phyloP scores from a whole-genome alignment of 495 filamentous ascomycete species.

The Geopyxis carbonaria region DNA sequence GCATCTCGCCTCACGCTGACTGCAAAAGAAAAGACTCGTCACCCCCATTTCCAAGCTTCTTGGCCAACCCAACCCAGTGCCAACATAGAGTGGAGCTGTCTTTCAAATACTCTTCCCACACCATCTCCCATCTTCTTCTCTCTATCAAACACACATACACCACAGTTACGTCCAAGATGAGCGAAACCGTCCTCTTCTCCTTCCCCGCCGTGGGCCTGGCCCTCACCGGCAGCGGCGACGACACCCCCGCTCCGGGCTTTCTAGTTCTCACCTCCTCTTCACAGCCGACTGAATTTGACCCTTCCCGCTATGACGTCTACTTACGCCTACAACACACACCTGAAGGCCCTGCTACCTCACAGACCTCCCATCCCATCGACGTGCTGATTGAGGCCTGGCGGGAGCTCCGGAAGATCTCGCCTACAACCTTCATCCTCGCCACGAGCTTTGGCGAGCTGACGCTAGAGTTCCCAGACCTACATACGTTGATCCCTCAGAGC shows the following conservation, averaged over 20 bases:
- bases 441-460: conserved; percentile 11
- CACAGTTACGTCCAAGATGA: too few relatives aligned
- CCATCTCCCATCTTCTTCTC: too few relatives aligned
- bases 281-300: conserved; percentile 6
- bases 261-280: conserved; percentile 10
- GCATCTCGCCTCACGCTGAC: too few relatives aligned
- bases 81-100: too few relatives aligned
- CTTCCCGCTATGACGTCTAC: conserved; percentile 9
- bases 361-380: conserved; percentile 4
- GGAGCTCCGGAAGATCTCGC: conserved; percentile 12
- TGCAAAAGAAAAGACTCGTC: too few relatives aligned
- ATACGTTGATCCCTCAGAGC: conserved; percentile 11
- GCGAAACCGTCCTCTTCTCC: conserved; percentile 5
- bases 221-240: neutral
- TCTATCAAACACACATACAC: too few relatives aligned
- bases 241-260: conserved; percentile 6
- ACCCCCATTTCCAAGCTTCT: too few relatives aligned
- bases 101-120: too few relatives aligned
- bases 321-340: conserved; percentile 14
- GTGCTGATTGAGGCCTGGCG: conserved; percentile 9
- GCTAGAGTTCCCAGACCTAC: conserved; percentile 14
- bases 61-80: too few relatives aligned
- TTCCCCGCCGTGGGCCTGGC: conserved; percentile 2
- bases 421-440: conserved; percentile 12
- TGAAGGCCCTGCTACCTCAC: conserved; percentile 7